Evolutionary conservation across 176 grass and related monocot species (phyloP).

Genomic region (Avena sativa): DNA sequence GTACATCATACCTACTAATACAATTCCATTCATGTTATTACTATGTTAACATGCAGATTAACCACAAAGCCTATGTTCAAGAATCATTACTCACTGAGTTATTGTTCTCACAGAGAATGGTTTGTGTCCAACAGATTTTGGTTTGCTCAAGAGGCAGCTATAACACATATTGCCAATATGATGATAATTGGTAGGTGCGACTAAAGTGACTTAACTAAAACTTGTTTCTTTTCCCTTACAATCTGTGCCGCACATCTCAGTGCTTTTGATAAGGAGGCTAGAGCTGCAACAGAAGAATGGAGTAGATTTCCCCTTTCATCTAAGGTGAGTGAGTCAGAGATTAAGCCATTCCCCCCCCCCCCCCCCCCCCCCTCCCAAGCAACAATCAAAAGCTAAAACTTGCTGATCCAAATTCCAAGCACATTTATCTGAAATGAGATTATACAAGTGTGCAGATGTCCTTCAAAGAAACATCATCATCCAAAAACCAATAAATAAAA

Average conservation of each 20-base stretch:
- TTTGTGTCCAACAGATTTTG: conserved; percentile 1
- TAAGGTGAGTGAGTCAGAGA: neutral
- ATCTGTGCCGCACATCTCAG: neutral
- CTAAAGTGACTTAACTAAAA: neutral
- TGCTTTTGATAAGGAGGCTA: neutral
- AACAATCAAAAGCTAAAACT: neutral
- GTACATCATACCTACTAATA: conserved; percentile 2
- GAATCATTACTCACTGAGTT: neutral
- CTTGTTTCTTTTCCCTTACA: conserved; percentile 18
- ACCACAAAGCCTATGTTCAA: conserved; percentile 5
- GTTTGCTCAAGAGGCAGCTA: neutral
- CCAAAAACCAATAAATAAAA: neutral
- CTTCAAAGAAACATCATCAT: neutral
- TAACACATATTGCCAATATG: neutral
- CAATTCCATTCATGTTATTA: conserved; percentile 10
- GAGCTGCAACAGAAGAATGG: neutral
- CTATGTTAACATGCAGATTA: neutral
- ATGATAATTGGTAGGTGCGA: neutral
- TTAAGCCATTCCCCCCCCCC: neutral
- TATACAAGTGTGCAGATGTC: neutral
- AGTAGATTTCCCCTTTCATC: neutral
- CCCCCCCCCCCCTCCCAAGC: too few species aligned
- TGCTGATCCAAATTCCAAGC: neutral
- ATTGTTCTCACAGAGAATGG: neutral
- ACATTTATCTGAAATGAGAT: neutral